These are phyloP conservation scores for Geotrichum europaeum DNA, from an alignment of 1,139 yeast species.

Conservation along the genomic window DNA sequence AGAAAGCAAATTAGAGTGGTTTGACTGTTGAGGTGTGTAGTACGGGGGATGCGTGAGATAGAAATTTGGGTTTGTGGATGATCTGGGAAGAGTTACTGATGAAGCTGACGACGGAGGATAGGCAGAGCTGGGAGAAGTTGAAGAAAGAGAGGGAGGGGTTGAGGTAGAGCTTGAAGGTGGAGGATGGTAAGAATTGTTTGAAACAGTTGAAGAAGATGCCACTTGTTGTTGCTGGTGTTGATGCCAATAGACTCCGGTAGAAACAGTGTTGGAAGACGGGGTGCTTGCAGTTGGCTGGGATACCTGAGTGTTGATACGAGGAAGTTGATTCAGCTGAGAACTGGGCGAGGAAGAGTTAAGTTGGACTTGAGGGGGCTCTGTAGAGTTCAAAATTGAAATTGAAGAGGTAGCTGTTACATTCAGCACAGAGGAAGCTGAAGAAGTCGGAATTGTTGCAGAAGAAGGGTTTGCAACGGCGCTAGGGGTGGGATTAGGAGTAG, in stretches of 20 bases:
- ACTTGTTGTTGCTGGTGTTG: constrained; percentile 10
- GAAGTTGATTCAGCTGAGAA: constrained; percentile 2
- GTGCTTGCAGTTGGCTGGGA: neutral
- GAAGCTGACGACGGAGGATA: constrained; percentile 5
- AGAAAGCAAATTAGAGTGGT: constrained; percentile 6
- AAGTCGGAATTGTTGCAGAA: constrained; percentile 2
- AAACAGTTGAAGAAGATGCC: neutral
- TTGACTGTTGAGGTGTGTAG: neutral
- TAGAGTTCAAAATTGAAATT: neutral
- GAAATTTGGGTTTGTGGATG: neutral
- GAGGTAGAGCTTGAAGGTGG: constrained; percentile 1
- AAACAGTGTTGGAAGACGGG: neutral
- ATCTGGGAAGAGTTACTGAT: neutral
- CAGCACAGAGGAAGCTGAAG: constrained; percentile 4
- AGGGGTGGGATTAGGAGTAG: neutral
- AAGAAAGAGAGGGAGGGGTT: constrained; percentile 10
- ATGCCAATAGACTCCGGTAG: neutral
- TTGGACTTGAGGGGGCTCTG: neutral
- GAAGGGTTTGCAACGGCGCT: neutral
- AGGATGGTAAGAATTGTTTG: neutral
- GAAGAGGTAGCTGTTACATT: neutral
- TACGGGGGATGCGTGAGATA: neutral
- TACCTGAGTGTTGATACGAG: constrained; percentile 6
- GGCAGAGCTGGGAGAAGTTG: constrained; percentile 6
- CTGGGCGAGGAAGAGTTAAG: neutral